Percentiles rank a stretch among this genome's conserved stretches.
Evolutionary conservation across 176 grass and related monocot species (phyloP).

Genomic region (Neostapfia colusana): DNA sequence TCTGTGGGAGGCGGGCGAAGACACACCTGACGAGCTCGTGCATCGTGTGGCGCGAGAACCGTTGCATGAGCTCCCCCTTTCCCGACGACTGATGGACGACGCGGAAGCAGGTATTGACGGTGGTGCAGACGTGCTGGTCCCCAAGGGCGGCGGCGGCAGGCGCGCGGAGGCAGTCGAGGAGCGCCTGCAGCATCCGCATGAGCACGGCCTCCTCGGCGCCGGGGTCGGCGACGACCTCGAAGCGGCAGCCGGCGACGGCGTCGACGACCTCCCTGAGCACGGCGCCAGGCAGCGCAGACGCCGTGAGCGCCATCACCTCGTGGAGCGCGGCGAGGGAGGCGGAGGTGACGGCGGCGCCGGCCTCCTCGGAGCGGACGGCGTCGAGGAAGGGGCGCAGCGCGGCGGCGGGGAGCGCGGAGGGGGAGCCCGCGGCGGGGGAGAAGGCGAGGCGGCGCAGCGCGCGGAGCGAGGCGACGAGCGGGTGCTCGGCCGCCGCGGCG

Average conservation of each 20-base stretch:
- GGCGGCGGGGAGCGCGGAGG: constrained; percentile 38
- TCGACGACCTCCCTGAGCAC: constrained; percentile 80
- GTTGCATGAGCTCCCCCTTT: constrained; percentile 88
- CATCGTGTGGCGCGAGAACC: constrained; percentile 76
- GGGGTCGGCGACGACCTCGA: constrained; percentile 67
- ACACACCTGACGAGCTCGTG: constrained; percentile 67
- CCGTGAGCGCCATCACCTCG: constrained; percentile 69
- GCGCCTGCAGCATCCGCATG: constrained; percentile 76
- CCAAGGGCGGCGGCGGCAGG: constrained; percentile 53
- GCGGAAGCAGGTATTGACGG: constrained; percentile 89
- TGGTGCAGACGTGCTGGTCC: constrained; percentile 91
- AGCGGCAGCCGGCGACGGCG: constrained; percentile 72
- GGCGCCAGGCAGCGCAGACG: constrained; percentile 32
- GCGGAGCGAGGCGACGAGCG: constrained; percentile 71
- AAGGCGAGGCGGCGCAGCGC: constrained; percentile 80
- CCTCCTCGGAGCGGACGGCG: constrained; percentile 73
- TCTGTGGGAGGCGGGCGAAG: constrained; percentile 59
- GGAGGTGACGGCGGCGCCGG: constrained; percentile 70
- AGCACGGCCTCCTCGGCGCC: constrained; percentile 78
- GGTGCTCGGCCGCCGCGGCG: constrained; percentile 51
- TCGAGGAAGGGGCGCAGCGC: constrained; percentile 77
- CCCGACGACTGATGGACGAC: constrained; percentile 72
- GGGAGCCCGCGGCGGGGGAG: constrained; percentile 12
- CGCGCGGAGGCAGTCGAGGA: constrained; percentile 74
- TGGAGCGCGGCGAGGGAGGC: constrained; percentile 68